Base-by-base conservation (phyloP, 768 basidiomycete species). In the Leccinum pellstonianum region DNA sequence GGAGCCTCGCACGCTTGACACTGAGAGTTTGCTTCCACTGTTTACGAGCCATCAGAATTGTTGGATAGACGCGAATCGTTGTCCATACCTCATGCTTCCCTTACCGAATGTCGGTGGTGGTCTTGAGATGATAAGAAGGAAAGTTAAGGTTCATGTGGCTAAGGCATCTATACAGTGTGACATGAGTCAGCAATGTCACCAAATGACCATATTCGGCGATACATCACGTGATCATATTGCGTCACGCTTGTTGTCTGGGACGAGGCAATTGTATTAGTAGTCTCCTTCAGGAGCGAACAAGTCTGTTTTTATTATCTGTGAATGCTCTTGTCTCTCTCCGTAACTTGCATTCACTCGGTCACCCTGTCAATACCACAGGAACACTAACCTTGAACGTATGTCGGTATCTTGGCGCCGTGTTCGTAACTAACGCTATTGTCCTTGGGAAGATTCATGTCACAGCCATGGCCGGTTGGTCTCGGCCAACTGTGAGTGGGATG, bases 1-100 rank as follows among this genome's bases (percentile, higher is more conserved):
- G 74, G 91, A 93, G 81, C 87, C 88, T 88, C 97, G 96, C 93
- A 99, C 96, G 88, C 95, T 96, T 89, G 94, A 86, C 86, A 96
- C 95, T 89, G 91, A 93, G 78, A 97, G 90, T 83, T 96, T 97
- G 75, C 82, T 84, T 69, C 77, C 72, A 71, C 73, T 75, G 59
- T 52, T 17, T 3, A 14, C 11, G 47, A 4, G 7, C 25, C 0
- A 23, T 65, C 17, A 69, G 59, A 21, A 35, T 0, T 29, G 2
- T 15, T n/a, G 3, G 2, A 11, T 12, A 29, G 1, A 25, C 4
- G 15, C 6, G 6, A 3, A 10, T 55, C 57, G 52, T 54, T 23
- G 6, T 27, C 17, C 35, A 12, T 59, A 76, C 75, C 73, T 74
- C 43, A 46, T 46, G 43, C 43, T 46, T 46, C 23, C 12, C 47